Conservation (phyloP, 257 asterid species). For the Striga asiatica region DNA sequence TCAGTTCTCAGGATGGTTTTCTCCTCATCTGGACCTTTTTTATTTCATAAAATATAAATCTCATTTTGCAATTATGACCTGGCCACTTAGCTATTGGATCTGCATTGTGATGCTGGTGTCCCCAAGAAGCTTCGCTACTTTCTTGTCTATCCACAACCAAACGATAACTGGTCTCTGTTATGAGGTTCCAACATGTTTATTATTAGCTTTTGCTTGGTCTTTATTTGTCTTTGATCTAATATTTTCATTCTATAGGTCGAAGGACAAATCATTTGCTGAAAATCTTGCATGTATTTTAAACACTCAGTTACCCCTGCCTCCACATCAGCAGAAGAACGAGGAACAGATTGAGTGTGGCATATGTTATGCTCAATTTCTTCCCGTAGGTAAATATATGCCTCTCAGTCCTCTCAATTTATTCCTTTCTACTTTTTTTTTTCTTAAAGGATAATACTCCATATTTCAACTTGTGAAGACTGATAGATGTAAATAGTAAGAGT, state of each 20-base stretch:
- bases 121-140: too few relatives aligned
- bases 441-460: background rate
- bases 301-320: constrained; percentile 43
- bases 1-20: too few relatives aligned
- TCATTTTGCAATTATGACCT: background rate
- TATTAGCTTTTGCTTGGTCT: background rate
- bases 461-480: background rate
- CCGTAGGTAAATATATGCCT: constrained; percentile 41
- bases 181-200: background rate
- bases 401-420: too few relatives aligned
- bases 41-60: background rate
- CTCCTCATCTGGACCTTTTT: background rate
- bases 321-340: constrained; percentile 31
- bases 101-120: too few relatives aligned
- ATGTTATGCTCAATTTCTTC: constrained; percentile 77
- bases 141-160: too few relatives aligned
- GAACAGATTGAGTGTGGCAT: constrained; percentile 74
- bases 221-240: background rate
- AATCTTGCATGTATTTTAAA: constrained; percentile 46
- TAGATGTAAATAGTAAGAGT: too few relatives aligned
- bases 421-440: too few relatives aligned
- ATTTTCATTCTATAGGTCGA: constrained; percentile 27
- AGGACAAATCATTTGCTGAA: constrained; percentile 40
- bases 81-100: background rate
- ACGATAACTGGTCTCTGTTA: too few relatives aligned